Conservation (phyloP, 2,329 filamentous ascomycete species). For the Alternaria longipes region DNA sequence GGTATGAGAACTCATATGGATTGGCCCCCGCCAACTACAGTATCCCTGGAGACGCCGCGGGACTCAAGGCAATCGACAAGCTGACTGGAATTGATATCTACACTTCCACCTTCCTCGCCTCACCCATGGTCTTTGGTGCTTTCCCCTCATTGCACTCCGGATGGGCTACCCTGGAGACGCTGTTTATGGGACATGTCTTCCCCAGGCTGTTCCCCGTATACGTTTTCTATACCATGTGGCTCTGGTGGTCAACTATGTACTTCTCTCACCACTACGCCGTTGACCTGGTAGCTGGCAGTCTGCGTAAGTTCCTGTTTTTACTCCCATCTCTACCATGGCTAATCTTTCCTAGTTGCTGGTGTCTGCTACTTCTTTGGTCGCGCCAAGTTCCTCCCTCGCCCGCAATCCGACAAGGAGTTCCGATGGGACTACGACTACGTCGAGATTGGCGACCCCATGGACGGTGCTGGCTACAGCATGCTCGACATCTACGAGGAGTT, state of each 20-base stretch:
- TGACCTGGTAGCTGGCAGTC: conserved; percentile 85
- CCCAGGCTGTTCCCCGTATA: conserved; percentile 82
- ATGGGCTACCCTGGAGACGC: conserved; percentile 85
- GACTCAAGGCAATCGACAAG: conserved; percentile 85
- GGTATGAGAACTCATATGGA: conserved; percentile 95
- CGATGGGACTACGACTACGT: conserved; percentile 97
- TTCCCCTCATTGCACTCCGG: conserved; percentile 94
- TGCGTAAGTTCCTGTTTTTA: conserved; percentile 55
- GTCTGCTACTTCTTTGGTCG: conserved; percentile 84
- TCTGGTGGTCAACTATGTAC: conserved; percentile 99
- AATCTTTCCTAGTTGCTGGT: conserved; percentile 63
- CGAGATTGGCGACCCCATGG: conserved; percentile 75
- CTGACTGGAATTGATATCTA: conserved; percentile 93
- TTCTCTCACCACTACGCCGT: conserved; percentile 97
- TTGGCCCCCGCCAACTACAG: conserved; percentile 91
- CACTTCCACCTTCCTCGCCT: conserved; percentile 89
- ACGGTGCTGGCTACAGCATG: conserved; percentile 61
- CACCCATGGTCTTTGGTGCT: conserved; percentile 91
- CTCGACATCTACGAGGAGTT: conserved; percentile 65
- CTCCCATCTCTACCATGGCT: conserved; percentile 17
- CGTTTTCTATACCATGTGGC: conserved; percentile 85
- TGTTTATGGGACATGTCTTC: conserved; percentile 94
- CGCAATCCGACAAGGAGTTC: conserved; percentile 84
- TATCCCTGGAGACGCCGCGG: conserved; percentile 88
- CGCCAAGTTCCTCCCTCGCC: conserved; percentile 79